Percentiles rank a stretch among this genome's conserved stretches.
Conservation (phyloP, 2,329 filamentous ascomycete genomes). For the Claviceps purpurea region DNA sequence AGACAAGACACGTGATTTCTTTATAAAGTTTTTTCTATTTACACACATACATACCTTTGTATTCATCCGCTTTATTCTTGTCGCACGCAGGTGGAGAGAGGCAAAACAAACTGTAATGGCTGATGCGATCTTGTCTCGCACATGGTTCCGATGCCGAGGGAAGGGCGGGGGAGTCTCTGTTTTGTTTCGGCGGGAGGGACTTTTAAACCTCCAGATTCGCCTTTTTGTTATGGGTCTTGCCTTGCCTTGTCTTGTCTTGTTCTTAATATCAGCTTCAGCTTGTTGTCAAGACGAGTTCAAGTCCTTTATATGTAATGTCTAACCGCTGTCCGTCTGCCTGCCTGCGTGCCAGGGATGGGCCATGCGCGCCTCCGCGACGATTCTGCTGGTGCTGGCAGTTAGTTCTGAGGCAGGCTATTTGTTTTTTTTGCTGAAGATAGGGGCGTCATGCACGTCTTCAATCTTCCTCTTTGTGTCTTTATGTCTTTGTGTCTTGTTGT, state of each 20-base stretch:
- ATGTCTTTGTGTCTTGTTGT: too few relatives aligned
- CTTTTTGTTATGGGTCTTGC: neutral
- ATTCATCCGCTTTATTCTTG: neutral
- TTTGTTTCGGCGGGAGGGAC: neutral
- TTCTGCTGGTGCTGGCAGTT: too few relatives aligned
- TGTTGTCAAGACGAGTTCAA: too few relatives aligned
- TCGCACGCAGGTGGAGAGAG: neutral
- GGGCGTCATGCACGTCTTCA: neutral
- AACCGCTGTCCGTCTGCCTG: too few relatives aligned
- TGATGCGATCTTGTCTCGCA: neutral
- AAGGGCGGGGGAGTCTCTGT: neutral
- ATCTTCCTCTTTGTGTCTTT: neutral
- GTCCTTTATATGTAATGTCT: too few relatives aligned
- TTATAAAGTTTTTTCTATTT: neutral
- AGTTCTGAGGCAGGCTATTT: too few relatives aligned
- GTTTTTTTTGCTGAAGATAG: too few relatives aligned
- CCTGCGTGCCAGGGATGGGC: too few relatives aligned
- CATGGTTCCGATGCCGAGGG: neutral
- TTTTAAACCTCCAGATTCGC: neutral
- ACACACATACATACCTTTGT: neutral
- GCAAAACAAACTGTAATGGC: neutral
- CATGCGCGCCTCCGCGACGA: too few relatives aligned
- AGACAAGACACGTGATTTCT: conserved; percentile 2
- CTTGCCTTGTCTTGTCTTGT: neutral
- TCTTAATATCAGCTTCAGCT: neutral